Base-by-base conservation (phyloP, 208 protist species). In the Wallacemonas sp. region DNA sequence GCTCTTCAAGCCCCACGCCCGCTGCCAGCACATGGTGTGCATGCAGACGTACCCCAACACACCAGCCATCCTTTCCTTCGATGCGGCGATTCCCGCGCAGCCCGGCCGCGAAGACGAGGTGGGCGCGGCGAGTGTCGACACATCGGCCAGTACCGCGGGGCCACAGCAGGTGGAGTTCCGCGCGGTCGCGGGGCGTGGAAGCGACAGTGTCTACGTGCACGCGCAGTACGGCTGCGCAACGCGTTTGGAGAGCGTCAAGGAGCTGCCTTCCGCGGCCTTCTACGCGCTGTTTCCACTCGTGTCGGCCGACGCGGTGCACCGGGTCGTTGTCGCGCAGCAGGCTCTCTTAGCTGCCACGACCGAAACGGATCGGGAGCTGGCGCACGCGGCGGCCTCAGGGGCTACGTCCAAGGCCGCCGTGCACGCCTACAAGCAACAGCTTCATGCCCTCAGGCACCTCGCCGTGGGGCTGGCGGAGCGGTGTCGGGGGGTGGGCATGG, bases 221-320 rank as follows among this genome's bases (percentile, higher is more conserved):
- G 89, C 85, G 0, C 78, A 78, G 27, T 94, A 91, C 72, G 89
- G 89, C 58, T 91, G 89, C 50, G 79, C 85, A 17, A 81, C 87
- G 9, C 55, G 78, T 30, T 45, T 75, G 19, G 79, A 86, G 59
- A 85, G 72, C 19, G 71, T 63, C 17, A 78, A 81, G 37, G 45
- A 46, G 9, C 76, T 93, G 34, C 83, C 81, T 3, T 52, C 66
- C 44, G 73, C 63, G 13, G 53, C 76, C 33, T 87, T 85, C 57
- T 60, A 69, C 36, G n/a, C 54, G 19, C 52, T 93, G 24, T 62
- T 76, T 15, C 75, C 79, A 1, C 71, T 93, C 12, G 19, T 66
- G 30, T 93, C 87, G 12, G 78, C 81, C 13, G 39, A 50, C 3
- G 72, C 66, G 19, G 71, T 93, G 76, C 87, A 78, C 45, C 38